Percentiles rank a stretch among this genome's conserved stretches.
phyloP scores from a whole-genome alignment of 1,284 basidiomycete genomes.

The Malassezia obtusa region DNA sequence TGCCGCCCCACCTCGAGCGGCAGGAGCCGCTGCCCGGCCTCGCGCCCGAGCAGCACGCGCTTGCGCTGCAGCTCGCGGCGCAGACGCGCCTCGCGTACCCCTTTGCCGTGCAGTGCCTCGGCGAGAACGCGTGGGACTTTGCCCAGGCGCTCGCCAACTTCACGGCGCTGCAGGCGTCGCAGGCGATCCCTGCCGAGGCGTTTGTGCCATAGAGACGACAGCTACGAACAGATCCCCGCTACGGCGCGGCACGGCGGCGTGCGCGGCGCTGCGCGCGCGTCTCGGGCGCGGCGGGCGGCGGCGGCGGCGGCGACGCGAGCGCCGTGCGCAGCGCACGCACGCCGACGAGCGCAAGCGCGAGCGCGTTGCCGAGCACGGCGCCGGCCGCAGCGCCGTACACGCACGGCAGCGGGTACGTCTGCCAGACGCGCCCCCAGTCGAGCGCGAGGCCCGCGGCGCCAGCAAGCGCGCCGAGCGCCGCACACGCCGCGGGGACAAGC shows the following conservation, averaged over 20 bases:
- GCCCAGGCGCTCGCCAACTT: conserved; percentile 44
- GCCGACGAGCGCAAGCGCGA: not conserved
- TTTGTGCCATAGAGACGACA: conserved; percentile 13
- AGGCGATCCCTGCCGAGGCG: conserved; percentile 29
- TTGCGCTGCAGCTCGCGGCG: conserved; percentile 43
- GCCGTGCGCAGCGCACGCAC: no score
- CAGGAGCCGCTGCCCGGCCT: conserved; percentile 22
- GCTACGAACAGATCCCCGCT: not conserved
- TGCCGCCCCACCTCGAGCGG: conserved; percentile 24
- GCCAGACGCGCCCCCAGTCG: conserved; percentile 16
- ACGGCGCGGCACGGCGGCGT: no score
- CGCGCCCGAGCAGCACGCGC: conserved; percentile 45
- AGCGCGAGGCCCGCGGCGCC: conserved; percentile 3
- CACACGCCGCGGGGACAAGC: conserved; percentile 2
- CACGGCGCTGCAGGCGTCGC: conserved; percentile 18
- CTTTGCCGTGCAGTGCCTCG: conserved; percentile 48
- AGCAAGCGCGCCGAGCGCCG: conserved; percentile 1
- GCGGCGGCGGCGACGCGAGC: no score
- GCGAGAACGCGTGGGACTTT: conserved; percentile 48
- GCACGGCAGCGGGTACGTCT: conserved; percentile 15
- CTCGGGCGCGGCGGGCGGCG: no score
- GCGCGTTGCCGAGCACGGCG: conserved; percentile 3
- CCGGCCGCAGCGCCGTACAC: conserved; percentile 10
- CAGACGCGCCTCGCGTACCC: conserved; percentile 47
- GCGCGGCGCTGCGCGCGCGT: no score